Conservation (phyloP, 106 monocot genomes). For the Vanilla planifolia region DNA sequence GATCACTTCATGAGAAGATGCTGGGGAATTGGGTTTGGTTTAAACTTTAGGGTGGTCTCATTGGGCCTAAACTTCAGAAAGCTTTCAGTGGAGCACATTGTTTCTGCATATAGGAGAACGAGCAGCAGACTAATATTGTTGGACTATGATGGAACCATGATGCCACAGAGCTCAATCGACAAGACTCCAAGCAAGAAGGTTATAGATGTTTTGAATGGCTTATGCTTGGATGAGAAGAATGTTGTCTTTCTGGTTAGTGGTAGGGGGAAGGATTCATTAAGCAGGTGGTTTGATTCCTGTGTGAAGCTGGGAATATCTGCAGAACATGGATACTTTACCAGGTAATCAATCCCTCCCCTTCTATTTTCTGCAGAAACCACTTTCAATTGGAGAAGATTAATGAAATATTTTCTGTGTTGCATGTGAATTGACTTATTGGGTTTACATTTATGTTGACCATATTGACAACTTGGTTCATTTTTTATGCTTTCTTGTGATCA, state of each 20-base stretch:
- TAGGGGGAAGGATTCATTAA: conserved; percentile 72
- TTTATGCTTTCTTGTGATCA: too few relatives aligned
- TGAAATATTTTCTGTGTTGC: too few relatives aligned
- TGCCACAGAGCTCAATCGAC: conserved; percentile 60
- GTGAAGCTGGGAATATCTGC: conserved; percentile 79
- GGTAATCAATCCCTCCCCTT: conserved; percentile 19
- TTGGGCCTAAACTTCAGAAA: conserved; percentile 76
- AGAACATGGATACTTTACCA: conserved; percentile 88
- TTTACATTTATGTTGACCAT: too few relatives aligned
- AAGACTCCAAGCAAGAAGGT: conserved; percentile 74
- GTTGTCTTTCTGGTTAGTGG: conserved; percentile 89
- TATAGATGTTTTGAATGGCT: conserved; percentile 46
- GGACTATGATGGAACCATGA: conserved; percentile 93
- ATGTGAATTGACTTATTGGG: too few relatives aligned
- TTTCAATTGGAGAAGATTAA: too few relatives aligned
- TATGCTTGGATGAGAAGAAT: conserved; percentile 73
- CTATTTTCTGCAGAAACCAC: neutral
- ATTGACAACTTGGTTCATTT: too few relatives aligned
- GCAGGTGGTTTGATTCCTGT: conserved; percentile 70
- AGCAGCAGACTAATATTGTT: conserved; percentile 62
- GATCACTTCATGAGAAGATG: conserved; percentile 68
- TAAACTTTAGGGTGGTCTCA: conserved; percentile 77
- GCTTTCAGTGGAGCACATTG: conserved; percentile 77
- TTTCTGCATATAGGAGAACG: conserved; percentile 46
- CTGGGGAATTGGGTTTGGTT: conserved; percentile 93